phyloP scores from a whole-genome alignment of 257 asterid genomes.

The Anisodus acutangulus region DNA sequence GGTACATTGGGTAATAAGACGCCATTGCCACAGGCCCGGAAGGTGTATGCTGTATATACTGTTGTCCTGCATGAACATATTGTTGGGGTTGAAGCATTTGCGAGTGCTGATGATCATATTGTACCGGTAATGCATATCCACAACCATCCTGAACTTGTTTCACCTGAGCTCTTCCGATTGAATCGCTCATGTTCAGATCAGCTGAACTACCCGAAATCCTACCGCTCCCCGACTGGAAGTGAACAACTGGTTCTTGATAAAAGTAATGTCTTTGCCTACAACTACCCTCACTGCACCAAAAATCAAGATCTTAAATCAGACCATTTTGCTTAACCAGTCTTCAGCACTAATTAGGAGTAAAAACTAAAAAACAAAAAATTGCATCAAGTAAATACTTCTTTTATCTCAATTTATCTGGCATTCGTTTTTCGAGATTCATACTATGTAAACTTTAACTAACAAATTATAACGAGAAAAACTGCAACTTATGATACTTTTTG shows the following conservation, averaged over 20 bases:
- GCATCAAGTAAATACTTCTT: not conserved
- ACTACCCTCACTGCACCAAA: conserved; percentile 78
- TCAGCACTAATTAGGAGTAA: not conserved
- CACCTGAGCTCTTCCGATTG: conserved; percentile 55
- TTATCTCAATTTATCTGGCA: no score
- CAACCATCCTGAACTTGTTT: conserved; percentile 68
- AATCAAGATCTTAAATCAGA: conserved; percentile 36
- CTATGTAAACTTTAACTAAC: no score
- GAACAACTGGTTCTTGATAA: conserved; percentile 64
- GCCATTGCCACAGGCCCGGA: conserved; percentile 60
- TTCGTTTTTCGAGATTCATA: no score
- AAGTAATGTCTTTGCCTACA: conserved; percentile 67
- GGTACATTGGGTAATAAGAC: conserved; percentile 69
- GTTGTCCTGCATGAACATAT: conserved; percentile 74
- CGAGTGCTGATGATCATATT: conserved; percentile 64
- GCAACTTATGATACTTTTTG: no score
- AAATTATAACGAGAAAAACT: no score
- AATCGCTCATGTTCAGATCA: conserved; percentile 56
- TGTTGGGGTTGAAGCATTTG: conserved; percentile 75
- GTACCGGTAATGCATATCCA: conserved; percentile 54
- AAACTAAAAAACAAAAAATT: not conserved
- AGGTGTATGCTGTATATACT: conserved; percentile 59
- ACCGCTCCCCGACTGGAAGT: conserved; percentile 56
- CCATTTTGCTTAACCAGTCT: conserved; percentile 9
- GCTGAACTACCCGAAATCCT: conserved; percentile 49